Percentiles rank a stretch among this genome's conserved stretches.
These are phyloP conservation scores for Xylariaceae sp. DNA, from an alignment of 2,329 filamentous ascomycete species.

Conservation along the genomic window DNA sequence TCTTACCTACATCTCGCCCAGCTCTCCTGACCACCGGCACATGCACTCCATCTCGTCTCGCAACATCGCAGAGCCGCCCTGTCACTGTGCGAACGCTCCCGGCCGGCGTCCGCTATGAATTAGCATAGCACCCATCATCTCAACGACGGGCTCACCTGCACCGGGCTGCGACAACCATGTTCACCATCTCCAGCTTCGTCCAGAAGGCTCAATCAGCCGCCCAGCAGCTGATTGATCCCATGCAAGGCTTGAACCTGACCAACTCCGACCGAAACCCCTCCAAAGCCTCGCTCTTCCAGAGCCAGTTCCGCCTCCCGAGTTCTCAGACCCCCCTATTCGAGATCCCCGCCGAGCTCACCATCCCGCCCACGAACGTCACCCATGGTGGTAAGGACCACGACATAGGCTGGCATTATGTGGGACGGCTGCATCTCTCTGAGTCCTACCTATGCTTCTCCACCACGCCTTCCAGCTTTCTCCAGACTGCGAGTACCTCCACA, in stretches of 20 bases:
- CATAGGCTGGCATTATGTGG: constrained; percentile 80
- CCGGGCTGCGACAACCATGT: constrained; percentile 42
- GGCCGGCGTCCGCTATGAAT: constrained; percentile 27
- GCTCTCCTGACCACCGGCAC: constrained; percentile 6
- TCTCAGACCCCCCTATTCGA: constrained; percentile 92
- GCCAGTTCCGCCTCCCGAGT: constrained; percentile 90
- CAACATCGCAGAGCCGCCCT: constrained; percentile 1
- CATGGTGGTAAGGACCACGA: constrained; percentile 67
- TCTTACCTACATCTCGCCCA: not conserved
- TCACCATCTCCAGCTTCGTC: constrained; percentile 70
- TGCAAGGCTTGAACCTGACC: constrained; percentile 67
- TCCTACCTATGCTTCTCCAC: constrained; percentile 96
- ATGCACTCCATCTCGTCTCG: constrained; percentile 6
- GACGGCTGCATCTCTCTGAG: constrained; percentile 90
- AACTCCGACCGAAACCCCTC: constrained; percentile 76
- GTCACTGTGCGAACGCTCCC: constrained; percentile 1
- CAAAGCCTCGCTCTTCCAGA: constrained; percentile 88
- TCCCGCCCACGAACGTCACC: constrained; percentile 65
- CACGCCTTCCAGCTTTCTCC: constrained; percentile 79
- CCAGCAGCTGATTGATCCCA: constrained; percentile 89
- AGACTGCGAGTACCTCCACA: constrained; percentile 70
- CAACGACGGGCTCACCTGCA: constrained; percentile 27
- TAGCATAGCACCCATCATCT: constrained; percentile 21
- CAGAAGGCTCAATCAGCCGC: constrained; percentile 68
- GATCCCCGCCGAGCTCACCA: constrained; percentile 91